A percentile compares a stretch with the other conserved stretches of the same genome.
These are phyloP conservation scores for Sporothrix inflata DNA, from an alignment of 2,329 filamentous ascomycete species.

Conservation along the genomic window DNA sequence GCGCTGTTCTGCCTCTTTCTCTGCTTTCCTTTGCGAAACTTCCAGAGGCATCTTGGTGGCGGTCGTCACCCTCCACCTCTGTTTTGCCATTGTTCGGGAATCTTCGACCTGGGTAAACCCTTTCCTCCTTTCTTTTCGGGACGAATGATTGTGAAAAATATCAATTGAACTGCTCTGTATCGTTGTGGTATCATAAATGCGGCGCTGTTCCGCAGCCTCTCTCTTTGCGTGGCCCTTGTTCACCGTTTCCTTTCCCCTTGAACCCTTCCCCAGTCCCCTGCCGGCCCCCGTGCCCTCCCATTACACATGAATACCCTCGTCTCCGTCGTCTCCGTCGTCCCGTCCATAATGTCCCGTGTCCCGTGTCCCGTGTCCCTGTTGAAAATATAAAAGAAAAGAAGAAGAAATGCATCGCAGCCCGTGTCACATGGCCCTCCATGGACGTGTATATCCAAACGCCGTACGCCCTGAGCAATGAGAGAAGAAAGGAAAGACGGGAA, in stretches of 20 bases:
- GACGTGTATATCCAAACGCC: constrained; percentile 12
- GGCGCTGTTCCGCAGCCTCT: neutral
- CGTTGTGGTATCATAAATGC: constrained; percentile 27
- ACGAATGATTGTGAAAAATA: too few relatives aligned
- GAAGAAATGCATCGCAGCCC: neutral
- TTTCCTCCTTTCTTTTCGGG: neutral
- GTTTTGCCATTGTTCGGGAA: neutral
- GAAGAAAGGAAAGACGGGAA: neutral
- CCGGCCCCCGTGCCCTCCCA: neutral
- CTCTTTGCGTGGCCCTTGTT: neutral
- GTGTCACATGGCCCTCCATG: constrained; percentile 13
- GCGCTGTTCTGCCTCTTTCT: neutral
- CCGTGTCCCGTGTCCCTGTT: neutral
- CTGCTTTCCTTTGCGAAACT: constrained; percentile 20
- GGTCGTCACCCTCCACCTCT: neutral
- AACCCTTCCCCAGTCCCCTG: neutral
- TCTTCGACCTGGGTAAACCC: neutral
- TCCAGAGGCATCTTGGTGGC: constrained; percentile 27
- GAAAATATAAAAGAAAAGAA: neutral
- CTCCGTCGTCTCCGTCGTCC: too few relatives aligned
- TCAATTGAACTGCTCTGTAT: constrained; percentile 19
- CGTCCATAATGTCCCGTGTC: neutral
- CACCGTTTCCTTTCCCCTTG: neutral
- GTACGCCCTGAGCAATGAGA: neutral
- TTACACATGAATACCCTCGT: neutral